Base-by-base conservation (phyloP, 495 filamentous ascomycete species). In the Aspergillus haitiensis region DNA sequence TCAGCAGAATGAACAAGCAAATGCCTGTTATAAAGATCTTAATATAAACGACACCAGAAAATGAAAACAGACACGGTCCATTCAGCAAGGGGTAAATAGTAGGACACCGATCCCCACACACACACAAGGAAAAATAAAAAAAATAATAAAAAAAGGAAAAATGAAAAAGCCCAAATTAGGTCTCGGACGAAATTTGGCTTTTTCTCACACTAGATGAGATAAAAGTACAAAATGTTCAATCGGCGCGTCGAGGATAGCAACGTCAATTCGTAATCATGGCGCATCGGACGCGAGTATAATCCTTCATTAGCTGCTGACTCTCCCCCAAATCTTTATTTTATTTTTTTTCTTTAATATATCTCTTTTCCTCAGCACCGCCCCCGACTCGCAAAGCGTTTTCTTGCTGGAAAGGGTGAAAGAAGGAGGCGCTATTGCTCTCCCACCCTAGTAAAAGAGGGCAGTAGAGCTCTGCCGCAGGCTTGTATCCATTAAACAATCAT, bases 401-500 rank as follows among this genome's bases (percentile, higher is more conserved):
- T 27, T 27, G 21, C 21, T 27, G 3, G 21, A 27, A 27, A 27
- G 21, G 21, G 21, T 27, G 21, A 27, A 27, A 40, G 37, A 27
- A 40, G 37, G 37, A 40, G 37, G 37, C 37, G 10, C 9, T 4
- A 40, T 40, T 40, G 37, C n/a, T 40, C 1, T 27, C 21, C 21
- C 21, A 27, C 21, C 3, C 21, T 1, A 3, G 3, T 27, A 27
- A 27, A 27, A 27, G 21, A 1, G 21, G 21, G 21, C 21, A 27
- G 21, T 27, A 27, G 21, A 3, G 21, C 21, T 27, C 1, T 27
- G 1, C 21, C 21, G 21, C 21, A 27, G 3, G 21, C 21, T 27
- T 27, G 21, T 27, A 1, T 27, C 21, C 21, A 27, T 27, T 68
- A 97, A 71, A 98, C 92, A 77, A 99, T 98, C 95, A 98, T 97